phyloP scores from a whole-genome alignment of 805 yeast genomes.

The Teunomyces aglyptinius region DNA sequence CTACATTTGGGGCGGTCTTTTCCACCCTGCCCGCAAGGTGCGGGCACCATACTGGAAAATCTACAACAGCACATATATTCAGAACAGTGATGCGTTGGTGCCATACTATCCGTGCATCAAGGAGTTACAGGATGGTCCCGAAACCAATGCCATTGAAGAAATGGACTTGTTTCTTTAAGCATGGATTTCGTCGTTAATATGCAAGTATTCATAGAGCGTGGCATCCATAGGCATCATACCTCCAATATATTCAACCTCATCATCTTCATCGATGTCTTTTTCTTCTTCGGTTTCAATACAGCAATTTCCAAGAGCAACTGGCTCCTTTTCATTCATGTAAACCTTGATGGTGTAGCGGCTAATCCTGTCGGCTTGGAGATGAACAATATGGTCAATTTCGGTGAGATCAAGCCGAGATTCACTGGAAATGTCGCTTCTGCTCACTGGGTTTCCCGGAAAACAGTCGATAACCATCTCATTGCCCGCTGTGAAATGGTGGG shows the following conservation, averaged over 20 bases:
- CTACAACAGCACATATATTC: conserved; percentile 74
- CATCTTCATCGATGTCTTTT: not conserved
- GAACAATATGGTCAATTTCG: conserved; percentile 48
- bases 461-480: conserved; percentile 38
- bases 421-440: conserved; percentile 20
- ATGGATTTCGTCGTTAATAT: not conserved
- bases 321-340: conserved; percentile 27
- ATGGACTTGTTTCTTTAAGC: conserved; percentile 42
- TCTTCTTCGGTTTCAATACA: conserved; percentile 6
- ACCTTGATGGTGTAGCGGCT: conserved; percentile 43
- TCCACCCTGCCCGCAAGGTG: conserved; percentile 90
- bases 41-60: conserved; percentile 82
- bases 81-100: conserved; percentile 69
- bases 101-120: conserved; percentile 66
- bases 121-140: conserved; percentile 10
- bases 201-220: not conserved
- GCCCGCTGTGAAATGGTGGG: conserved; percentile 35
- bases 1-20: conserved; percentile 83
- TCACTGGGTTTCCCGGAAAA: conserved; percentile 46
- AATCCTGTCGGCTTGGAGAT: conserved; percentile 52
- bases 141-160: conserved; percentile 43
- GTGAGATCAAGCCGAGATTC: conserved; percentile 12
- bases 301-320: conserved; percentile 1
- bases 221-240: not conserved
- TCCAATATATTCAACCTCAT: not conserved